Conservation (phyloP, 176 grass and related monocot genomes). For the Oryza meridionalis region DNA sequence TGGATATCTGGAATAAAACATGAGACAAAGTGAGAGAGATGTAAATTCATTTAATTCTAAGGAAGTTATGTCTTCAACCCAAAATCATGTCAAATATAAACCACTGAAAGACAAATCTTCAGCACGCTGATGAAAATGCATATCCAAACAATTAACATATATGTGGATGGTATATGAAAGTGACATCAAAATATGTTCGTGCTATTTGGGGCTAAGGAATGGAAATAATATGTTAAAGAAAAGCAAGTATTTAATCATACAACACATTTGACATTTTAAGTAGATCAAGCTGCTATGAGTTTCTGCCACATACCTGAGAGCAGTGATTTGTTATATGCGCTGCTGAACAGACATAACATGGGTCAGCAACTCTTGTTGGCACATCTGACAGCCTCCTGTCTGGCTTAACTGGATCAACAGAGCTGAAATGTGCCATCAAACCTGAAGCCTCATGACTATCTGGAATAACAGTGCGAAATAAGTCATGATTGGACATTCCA, state of each 20-base stretch:
- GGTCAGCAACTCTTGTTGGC: conserved; percentile 35
- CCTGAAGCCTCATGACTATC: conserved; percentile 33
- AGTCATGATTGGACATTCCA: conserved; percentile 21
- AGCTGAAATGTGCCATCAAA: conserved; percentile 31
- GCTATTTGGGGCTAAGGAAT: neutral
- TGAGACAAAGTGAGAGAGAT: neutral
- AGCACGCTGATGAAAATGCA: neutral
- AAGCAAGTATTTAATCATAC: conserved; percentile 6
- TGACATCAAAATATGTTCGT: conserved; percentile 1
- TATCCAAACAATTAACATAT: neutral
- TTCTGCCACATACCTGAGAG: conserved; percentile 46
- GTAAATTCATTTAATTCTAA: conserved; percentile 23
- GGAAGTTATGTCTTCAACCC: neutral
- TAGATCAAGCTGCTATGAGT: conserved; percentile 4
- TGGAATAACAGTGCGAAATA: neutral
- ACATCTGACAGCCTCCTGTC: conserved; percentile 35
- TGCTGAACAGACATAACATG: conserved; percentile 42
- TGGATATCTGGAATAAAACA: conserved; percentile 37
- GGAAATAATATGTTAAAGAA: conserved; percentile 6
- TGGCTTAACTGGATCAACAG: conserved; percentile 33
- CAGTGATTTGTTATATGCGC: conserved; percentile 23
- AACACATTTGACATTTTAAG: conserved; percentile 5
- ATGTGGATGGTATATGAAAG: neutral
- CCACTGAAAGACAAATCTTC: neutral
- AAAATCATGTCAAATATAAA: conserved; percentile 20